Percentiles rank a stretch among this genome's conserved stretches.
Conservation (phyloP, 1,284 basidiomycete genomes). For the Cryptococcus sp. region DNA sequence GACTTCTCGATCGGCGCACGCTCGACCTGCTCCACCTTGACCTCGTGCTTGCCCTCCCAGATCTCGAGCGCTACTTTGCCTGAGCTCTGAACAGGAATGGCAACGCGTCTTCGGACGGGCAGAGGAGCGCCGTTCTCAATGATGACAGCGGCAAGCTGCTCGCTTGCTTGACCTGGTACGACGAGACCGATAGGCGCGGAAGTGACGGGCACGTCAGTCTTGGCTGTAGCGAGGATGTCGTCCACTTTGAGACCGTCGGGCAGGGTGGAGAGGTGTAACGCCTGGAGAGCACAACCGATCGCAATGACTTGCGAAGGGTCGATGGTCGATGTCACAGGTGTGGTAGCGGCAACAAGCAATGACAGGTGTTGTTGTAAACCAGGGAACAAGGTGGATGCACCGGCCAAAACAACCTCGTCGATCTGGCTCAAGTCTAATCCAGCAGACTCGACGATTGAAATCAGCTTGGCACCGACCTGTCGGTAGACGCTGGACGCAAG, state of each 20-base stretch:
- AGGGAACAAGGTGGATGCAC: constrained; percentile 81
- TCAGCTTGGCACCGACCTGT: constrained; percentile 65
- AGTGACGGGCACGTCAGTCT: constrained; percentile 60
- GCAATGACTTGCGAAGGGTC: constrained; percentile 91
- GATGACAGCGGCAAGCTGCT: constrained; percentile 61
- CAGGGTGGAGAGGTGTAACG: constrained; percentile 65
- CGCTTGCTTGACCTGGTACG: constrained; percentile 64
- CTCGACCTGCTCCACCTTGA: constrained; percentile 71
- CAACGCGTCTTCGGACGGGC: constrained; percentile 71
- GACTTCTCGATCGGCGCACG: constrained; percentile 46
- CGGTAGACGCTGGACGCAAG: constrained; percentile 74
- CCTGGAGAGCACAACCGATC: constrained; percentile 85
- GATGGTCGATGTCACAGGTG: constrained; percentile 60
- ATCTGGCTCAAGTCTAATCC: constrained; percentile 74
- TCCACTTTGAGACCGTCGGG: constrained; percentile 53
- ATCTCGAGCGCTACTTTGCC: constrained; percentile 71
- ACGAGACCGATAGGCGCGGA: constrained; percentile 75
- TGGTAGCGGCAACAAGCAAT: constrained; percentile 68
- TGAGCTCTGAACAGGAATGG: constrained; percentile 68
- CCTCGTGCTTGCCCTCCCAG: constrained; percentile 80
- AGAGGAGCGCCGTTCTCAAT: constrained; percentile 74
- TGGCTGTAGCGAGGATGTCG: constrained; percentile 58
- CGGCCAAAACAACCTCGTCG: constrained; percentile 88
- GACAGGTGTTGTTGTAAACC: constrained; percentile 76
- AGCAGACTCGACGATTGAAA: constrained; percentile 64